phyloP scores from a whole-genome alignment of 169 alveolate species.

The Eimeria falciformis region DNA sequence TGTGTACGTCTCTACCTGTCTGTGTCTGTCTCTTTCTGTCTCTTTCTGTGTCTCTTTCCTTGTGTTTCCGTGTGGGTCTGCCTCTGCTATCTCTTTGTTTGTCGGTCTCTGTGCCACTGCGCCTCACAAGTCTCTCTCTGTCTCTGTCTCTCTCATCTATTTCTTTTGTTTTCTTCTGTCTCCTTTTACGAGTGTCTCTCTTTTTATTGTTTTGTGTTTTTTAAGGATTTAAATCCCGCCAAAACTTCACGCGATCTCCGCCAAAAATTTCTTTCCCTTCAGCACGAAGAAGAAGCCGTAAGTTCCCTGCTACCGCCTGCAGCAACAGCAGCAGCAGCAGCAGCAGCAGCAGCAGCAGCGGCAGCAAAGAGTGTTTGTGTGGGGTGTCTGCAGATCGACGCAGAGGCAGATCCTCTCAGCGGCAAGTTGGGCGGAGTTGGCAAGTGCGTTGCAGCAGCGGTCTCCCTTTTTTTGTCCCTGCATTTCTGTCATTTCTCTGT shows the following conservation, averaged over 20 bases:
- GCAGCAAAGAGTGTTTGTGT: too few species aligned
- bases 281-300: conserved; percentile 37
- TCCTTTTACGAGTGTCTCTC: background rate
- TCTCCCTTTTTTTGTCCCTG: too few species aligned
- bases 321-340: background rate
- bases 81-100: background rate
- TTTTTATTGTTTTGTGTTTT: background rate
- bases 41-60: background rate
- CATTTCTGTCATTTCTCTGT: background rate
- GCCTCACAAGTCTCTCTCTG: too few species aligned
- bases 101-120: background rate
- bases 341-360: background rate
- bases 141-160: background rate
- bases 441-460: conserved; percentile 7
- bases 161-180: background rate
- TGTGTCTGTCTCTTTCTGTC: too few species aligned
- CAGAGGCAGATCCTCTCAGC: background rate
- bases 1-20: too few species aligned
- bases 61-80: background rate
- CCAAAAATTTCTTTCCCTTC: conserved; percentile 49
- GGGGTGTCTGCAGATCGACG: background rate
- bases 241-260: conserved; percentile 59
- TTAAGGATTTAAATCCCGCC: conserved; percentile 38
- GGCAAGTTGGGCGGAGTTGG: background rate
- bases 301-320: background rate